phyloP scores from a whole-genome alignment of 306 rosid species.

The Vigna radiata region DNA sequence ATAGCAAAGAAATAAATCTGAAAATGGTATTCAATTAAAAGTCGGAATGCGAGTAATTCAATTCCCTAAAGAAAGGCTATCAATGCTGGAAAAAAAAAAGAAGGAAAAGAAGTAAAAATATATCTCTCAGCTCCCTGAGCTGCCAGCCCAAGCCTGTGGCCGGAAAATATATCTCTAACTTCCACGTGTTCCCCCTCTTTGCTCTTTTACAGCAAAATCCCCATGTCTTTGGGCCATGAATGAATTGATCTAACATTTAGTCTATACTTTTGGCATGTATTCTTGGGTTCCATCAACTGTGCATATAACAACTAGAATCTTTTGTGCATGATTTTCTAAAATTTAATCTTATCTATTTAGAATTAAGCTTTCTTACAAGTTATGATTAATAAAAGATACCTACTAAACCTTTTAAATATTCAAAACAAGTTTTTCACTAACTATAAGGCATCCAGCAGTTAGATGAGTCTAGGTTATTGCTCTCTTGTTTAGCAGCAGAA shows the following conservation, averaged over 20 bases:
- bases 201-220: neutral
- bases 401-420: slow-evolving; percentile 10
- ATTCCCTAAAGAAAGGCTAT: neutral
- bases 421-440: slow-evolving; percentile 22
- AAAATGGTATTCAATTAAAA: neutral
- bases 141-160: neutral
- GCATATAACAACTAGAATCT: neutral
- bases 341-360: neutral
- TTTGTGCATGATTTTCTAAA: neutral
- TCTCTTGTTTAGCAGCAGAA: slow-evolving; percentile 21
- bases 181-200: neutral
- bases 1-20: neutral
- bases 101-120: neutral
- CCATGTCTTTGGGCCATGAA: neutral
- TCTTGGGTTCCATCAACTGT: neutral
- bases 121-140: neutral
- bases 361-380: neutral
- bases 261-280: neutral
- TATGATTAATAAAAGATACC: neutral
- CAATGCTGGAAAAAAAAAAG: neutral
- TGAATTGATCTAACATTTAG: neutral
- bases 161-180: neutral
- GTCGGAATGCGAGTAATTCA: neutral
- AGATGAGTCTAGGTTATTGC: slow-evolving; percentile 15
- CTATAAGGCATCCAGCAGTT: slow-evolving; percentile 20